A percentile compares a stretch with the other conserved stretches of the same genome.
Evolutionary conservation across 768 basidiomycete species (phyloP).

Genomic region (Leccinum incarnatum): DNA sequence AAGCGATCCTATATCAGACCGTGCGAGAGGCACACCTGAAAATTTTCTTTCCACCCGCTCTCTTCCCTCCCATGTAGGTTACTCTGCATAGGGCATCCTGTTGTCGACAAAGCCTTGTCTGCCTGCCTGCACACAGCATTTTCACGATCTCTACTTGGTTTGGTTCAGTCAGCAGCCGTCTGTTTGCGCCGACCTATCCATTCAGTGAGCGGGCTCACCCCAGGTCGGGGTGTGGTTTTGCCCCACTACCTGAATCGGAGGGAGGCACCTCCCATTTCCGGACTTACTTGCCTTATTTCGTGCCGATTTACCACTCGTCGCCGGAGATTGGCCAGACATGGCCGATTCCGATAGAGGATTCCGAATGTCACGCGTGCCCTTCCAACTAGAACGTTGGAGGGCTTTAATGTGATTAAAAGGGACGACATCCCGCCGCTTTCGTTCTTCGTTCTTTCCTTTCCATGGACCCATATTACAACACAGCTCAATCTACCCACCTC

Average conservation of each 20-base stretch:
- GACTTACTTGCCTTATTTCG: neutral
- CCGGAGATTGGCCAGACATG: neutral
- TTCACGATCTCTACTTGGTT: neutral
- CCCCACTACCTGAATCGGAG: neutral
- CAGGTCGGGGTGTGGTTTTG: neutral
- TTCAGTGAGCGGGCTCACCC: neutral
- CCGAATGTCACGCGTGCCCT: neutral
- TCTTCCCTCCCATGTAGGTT: neutral
- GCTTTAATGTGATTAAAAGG: neutral
- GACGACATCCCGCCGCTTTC: neutral
- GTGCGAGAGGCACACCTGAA: neutral
- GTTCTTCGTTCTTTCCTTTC: neutral
- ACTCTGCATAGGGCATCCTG: neutral
- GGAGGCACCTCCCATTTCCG: neutral
- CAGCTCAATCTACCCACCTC: neutral
- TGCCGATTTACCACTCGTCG: neutral
- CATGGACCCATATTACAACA: neutral
- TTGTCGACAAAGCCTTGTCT: neutral
- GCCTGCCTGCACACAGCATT: neutral
- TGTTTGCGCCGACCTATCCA: neutral
- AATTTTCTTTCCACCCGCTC: neutral
- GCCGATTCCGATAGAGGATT: neutral
- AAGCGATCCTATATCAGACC: neutral
- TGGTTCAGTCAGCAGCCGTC: neutral
- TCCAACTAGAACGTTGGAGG: neutral